Base-by-base conservation (phyloP, 2,329 filamentous ascomycete species). In the Sclerotinia nivalis region DNA sequence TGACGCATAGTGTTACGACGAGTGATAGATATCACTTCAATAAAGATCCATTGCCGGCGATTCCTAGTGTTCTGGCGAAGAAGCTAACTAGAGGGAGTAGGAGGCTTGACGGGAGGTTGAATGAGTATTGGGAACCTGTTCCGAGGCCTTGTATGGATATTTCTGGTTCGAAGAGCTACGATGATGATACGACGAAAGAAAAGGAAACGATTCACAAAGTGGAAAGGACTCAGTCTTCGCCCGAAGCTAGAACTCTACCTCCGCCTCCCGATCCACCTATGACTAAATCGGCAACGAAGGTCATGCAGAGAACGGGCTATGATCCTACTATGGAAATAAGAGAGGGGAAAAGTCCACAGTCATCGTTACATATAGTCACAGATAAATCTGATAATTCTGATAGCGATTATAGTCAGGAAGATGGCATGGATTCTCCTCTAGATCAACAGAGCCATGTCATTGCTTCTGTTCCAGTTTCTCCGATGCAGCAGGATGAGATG, bases 271-370 rank as follows among this genome's bases (percentile, higher is more conserved):
- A 47, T 10, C 60, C 69, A 22, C 70, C 69, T 8, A 69, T 72
- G 58, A 71, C 71, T 2, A 72, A 69, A 43, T 74, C 72, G 12
- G 70, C 71, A 18, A 65, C 71, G 13, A 75, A 76, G 50, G 73
- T 74, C 12, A 67, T 71, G 54, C 73, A 76, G 54, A 64, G 74
- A 28, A 75, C 74, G 2, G 73, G 73, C 4, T 72, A 69, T 50
- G 73, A 75, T 59, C 70, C 72, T 12, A 70, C 45, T 8, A 62
- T 43, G 66, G 28, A 68, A 4, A 61, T 50, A 40, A 68, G 20
- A 50, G 45, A 62, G 47, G 55, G 55, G 5, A 50, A 4, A 20
- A 60, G 55, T 45, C 66, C 20, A 13, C 55, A 49, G 20, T 68
- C 56, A 31, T 50, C 66, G 8, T 62, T 68, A n/a, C n/a, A 45